Conservation (phyloP, 2,329 filamentous ascomycete genomes). For the Mycogone perniciosa region DNA sequence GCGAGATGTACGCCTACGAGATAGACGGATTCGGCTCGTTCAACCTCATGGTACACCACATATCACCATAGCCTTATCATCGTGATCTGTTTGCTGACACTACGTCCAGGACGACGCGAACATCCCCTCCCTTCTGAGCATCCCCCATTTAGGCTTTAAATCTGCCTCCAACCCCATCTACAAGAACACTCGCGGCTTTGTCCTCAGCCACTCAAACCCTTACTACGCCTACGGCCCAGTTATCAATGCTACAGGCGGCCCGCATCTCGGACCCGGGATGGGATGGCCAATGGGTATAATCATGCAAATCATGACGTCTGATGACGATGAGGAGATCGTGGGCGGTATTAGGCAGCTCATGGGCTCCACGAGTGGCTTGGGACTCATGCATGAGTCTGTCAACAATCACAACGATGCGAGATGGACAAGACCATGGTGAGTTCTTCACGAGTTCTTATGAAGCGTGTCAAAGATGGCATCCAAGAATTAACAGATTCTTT, state of each 20-base stretch:
- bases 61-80: not conserved
- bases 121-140: slow-evolving; percentile 54
- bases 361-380: slow-evolving; percentile 63
- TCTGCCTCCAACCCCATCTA: slow-evolving; percentile 58
- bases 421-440: slow-evolving; percentile 26
- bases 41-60: slow-evolving; percentile 46
- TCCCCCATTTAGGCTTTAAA: slow-evolving; percentile 52
- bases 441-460: too few relatives aligned
- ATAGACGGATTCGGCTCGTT: slow-evolving; percentile 60
- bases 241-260: slow-evolving; percentile 46
- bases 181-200: slow-evolving; percentile 69
- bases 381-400: slow-evolving; percentile 66
- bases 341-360: slow-evolving; percentile 58
- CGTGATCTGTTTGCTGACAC: slow-evolving; percentile 1
- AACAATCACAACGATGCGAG: slow-evolving; percentile 26
- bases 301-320: slow-evolving; percentile 69
- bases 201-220: slow-evolving; percentile 64
- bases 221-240: slow-evolving; percentile 57
- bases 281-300: slow-evolving; percentile 88
- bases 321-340: slow-evolving; percentile 68
- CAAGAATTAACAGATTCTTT: not conserved
- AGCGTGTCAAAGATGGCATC: too few relatives aligned
- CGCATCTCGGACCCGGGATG: slow-evolving; percentile 54
- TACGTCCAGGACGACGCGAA: slow-evolving; percentile 52
- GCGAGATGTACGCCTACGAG: slow-evolving; percentile 62